phyloP scores from a whole-genome alignment of 2,329 filamentous ascomycete species.

The Apiospora saccharicola region DNA sequence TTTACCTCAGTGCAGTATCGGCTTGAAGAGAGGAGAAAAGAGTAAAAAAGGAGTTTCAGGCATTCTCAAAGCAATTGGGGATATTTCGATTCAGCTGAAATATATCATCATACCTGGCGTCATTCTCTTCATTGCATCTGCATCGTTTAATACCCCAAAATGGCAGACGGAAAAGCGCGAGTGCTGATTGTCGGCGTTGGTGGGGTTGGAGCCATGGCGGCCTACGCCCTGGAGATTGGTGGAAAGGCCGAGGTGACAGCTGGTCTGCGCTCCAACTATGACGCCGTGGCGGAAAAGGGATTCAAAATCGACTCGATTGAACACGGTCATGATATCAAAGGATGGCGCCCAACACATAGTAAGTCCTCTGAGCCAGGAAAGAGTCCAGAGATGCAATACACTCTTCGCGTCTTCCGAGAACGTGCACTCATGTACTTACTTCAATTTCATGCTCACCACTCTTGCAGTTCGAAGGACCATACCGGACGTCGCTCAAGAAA shows the following conservation, averaged over 20 bases:
- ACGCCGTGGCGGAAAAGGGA: slow-evolving; percentile 53
- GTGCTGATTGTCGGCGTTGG: slow-evolving; percentile 63
- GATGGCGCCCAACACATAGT: slow-evolving; percentile 56
- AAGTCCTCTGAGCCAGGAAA: slow-evolving; percentile 27
- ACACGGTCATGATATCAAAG: slow-evolving; percentile 54
- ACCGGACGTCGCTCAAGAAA: slow-evolving; percentile 49
- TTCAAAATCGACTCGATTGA: slow-evolving; percentile 64
- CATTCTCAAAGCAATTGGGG: neutral
- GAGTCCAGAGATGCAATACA: neutral
- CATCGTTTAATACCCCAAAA: slow-evolving; percentile 20
- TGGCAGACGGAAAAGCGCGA: slow-evolving; percentile 41
- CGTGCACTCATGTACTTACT: neutral
- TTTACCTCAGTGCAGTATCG: neutral
- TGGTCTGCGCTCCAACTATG: slow-evolving; percentile 64
- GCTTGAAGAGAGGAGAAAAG: neutral
- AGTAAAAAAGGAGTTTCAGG: neutral
- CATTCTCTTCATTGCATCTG: too few relatives aligned
- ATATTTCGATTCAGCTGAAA: neutral
- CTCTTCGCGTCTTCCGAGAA: neutral
- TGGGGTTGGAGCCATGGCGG: slow-evolving; percentile 63
- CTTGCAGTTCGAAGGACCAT: slow-evolving; percentile 54
- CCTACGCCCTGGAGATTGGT: slow-evolving; percentile 60
- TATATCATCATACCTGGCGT: neutral
- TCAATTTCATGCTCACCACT: slow-evolving; percentile 20
- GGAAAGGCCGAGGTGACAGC: slow-evolving; percentile 59